phyloP scores from a whole-genome alignment of 75 land plant species.

The Selaginella moellendorffii region DNA sequence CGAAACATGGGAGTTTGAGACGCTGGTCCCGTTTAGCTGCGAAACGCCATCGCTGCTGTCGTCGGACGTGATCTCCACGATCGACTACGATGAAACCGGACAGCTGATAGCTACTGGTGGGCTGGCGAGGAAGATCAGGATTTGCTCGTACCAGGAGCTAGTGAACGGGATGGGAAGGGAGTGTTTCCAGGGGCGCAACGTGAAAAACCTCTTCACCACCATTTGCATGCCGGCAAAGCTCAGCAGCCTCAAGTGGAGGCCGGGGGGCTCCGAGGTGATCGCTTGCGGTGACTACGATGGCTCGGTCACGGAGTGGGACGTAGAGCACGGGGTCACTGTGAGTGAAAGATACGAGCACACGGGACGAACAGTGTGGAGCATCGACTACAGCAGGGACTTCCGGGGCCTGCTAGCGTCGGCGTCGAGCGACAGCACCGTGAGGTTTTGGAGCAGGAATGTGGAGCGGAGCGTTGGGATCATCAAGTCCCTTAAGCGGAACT shows the following conservation, averaged over 20 bases:
- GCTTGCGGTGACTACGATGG: constrained; percentile 79
- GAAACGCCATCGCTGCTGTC: background rate
- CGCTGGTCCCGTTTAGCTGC: background rate
- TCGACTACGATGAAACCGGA: background rate
- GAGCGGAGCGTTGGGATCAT: constrained; percentile 21
- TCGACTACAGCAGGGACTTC: constrained; percentile 33
- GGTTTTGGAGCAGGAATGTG: constrained; percentile 38
- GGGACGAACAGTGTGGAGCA: constrained; percentile 56
- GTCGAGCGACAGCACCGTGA: constrained; percentile 61
- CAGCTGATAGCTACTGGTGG: constrained; percentile 21
- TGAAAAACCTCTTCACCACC: constrained; percentile 10
- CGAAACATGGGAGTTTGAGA: background rate
- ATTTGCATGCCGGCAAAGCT: constrained; percentile 71
- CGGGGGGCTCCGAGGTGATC: constrained; percentile 29
- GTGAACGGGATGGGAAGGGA: background rate
- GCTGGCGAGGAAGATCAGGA: constrained; percentile 55
- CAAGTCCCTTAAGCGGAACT: constrained; percentile 13
- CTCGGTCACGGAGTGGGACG: constrained; percentile 68
- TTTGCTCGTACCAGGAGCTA: constrained; percentile 24
- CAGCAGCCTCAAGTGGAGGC: constrained; percentile 50
- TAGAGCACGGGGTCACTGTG: constrained; percentile 29
- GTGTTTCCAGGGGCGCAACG: background rate
- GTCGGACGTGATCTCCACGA: background rate
- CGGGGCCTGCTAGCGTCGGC: constrained; percentile 43
- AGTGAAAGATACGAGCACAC: constrained; percentile 73